These are phyloP conservation scores for Tetrahymena malaccensis DNA, from an alignment of 73 alveolate genomes.

Conservation along the genomic window DNA sequence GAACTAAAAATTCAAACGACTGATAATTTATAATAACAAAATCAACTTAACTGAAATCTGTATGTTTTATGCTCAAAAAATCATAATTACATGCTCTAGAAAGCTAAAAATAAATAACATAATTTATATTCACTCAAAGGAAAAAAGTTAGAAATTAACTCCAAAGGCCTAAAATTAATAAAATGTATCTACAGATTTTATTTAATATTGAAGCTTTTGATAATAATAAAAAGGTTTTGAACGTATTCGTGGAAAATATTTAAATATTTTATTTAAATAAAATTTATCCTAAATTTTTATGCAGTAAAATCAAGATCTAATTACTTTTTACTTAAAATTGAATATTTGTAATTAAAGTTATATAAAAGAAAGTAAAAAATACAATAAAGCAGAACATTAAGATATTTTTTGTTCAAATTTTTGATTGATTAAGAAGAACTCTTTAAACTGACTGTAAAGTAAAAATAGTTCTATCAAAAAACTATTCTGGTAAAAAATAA, in stretches of 20 bases:
- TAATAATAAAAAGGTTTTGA: too few species aligned
- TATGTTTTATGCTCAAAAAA: too few species aligned
- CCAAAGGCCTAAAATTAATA: not conserved
- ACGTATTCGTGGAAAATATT: not conserved
- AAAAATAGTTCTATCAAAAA: not conserved
- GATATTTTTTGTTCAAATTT: not conserved
- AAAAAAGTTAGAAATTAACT: not conserved
- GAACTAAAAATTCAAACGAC: not conserved
- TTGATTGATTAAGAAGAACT: not conserved
- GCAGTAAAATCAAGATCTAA: not conserved
- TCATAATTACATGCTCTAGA: too few species aligned
- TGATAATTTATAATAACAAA: too few species aligned
- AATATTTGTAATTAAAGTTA: too few species aligned
- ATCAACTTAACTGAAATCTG: not conserved
- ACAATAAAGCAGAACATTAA: not conserved
- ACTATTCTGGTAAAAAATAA: not conserved
- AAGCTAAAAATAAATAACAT: too few species aligned
- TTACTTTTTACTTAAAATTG: not conserved
- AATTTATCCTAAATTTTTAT: too few species aligned
- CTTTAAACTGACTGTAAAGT: not conserved
- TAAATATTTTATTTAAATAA: too few species aligned
- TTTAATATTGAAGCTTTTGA: not conserved
- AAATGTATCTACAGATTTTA: not conserved
- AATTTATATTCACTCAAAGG: too few species aligned
- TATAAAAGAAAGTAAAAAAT: not conserved